Conservation (phyloP, 495 filamentous ascomycete genomes). For the Penicillium coprophilum region DNA sequence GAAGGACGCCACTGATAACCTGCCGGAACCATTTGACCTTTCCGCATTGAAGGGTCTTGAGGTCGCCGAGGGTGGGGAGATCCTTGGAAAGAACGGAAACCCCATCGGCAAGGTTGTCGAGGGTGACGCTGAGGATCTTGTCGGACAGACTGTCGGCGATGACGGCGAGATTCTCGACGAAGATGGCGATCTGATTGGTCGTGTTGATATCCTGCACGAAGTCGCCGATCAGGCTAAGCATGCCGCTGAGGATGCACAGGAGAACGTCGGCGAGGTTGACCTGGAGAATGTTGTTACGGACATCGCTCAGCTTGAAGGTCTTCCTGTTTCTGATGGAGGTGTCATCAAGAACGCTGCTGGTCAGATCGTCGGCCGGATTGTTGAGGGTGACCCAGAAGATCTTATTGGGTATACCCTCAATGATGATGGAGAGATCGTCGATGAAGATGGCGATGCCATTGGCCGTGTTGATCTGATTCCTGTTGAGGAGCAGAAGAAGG, state of each 20-base stretch:
- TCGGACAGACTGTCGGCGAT: constrained; percentile 53
- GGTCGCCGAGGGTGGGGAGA: constrained; percentile 50
- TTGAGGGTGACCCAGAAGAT: constrained; percentile 61
- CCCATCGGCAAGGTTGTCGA: constrained; percentile 42
- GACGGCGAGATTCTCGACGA: constrained; percentile 54
- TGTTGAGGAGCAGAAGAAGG: constrained; percentile 35
- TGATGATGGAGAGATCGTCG: constrained; percentile 62
- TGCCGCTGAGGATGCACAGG: constrained; percentile 17
- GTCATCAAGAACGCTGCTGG: constrained; percentile 55
- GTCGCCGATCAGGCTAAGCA: constrained; percentile 30
- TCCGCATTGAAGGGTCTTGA: constrained; percentile 66
- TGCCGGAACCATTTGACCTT: constrained; percentile 49
- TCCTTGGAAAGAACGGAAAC: constrained; percentile 41
- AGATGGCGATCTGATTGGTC: constrained; percentile 50
- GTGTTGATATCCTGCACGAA: constrained; percentile 42
- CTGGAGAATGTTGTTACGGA: constrained; percentile 25
- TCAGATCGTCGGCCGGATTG: constrained; percentile 55
- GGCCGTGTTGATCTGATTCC: constrained; percentile 56
- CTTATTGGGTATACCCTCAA: constrained; percentile 59
- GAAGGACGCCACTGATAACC: constrained; percentile 30
- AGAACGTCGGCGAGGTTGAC: constrained; percentile 17
- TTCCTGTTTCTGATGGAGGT: constrained; percentile 58
- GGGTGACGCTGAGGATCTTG: constrained; percentile 43
- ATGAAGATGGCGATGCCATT: constrained; percentile 63
- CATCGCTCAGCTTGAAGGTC: constrained; percentile 51